A percentile compares a stretch with the other conserved stretches of the same genome.
Conservation (phyloP, 148 eudicot species). For the Camellia granthamiana region DNA sequence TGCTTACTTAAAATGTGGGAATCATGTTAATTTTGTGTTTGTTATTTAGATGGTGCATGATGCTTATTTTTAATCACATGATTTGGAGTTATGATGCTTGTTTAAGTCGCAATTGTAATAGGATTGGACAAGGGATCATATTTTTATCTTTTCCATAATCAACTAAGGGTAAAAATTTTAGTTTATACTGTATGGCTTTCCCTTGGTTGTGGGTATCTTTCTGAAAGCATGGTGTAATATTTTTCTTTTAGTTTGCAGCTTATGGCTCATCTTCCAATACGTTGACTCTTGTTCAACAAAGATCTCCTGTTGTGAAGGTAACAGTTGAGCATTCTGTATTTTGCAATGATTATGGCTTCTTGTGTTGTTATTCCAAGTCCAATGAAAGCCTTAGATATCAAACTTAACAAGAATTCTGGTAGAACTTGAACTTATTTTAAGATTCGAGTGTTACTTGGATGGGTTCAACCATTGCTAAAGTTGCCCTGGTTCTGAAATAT, state of each 20-base stretch:
- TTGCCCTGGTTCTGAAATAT: background rate
- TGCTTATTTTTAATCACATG: background rate
- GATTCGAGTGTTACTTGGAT: background rate
- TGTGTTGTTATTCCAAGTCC: background rate
- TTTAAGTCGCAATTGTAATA: background rate
- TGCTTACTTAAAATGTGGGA: background rate
- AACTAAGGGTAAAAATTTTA: background rate
- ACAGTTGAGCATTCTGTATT: background rate
- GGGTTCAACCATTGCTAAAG: background rate
- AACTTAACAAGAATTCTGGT: background rate
- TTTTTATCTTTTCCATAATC: background rate
- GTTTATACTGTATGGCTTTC: background rate
- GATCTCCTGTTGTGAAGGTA: slow-evolving; percentile 92
- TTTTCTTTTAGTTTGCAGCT: slow-evolving; percentile 41
- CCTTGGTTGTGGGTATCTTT: background rate
- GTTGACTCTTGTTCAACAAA: slow-evolving; percentile 72
- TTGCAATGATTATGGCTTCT: slow-evolving; percentile 1
- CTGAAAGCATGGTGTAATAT: slow-evolving; percentile 13
- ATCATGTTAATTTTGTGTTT: background rate
- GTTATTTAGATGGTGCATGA: background rate
- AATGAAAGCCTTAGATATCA: background rate
- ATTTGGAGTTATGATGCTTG: background rate
- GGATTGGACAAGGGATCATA: background rate
- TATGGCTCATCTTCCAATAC: slow-evolving; percentile 50
- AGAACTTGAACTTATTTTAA: background rate